These are phyloP conservation scores for Coleophoma cylindrospora DNA, from an alignment of 2,329 filamentous ascomycete genomes.

Conservation along the genomic window DNA sequence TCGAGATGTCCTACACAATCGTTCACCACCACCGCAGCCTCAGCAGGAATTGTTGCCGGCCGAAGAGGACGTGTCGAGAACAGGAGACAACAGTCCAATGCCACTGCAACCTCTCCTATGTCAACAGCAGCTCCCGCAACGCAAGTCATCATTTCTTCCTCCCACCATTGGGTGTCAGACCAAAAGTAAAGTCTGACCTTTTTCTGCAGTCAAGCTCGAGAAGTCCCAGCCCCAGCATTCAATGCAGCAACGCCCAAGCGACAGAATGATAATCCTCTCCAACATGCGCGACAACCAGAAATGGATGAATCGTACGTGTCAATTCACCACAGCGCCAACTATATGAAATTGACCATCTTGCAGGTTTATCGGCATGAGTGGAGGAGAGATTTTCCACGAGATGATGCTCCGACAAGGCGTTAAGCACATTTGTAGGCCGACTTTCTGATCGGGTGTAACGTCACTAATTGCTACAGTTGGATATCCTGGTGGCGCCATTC, in stretches of 20 bases:
- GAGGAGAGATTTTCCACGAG: slow-evolving; percentile 96
- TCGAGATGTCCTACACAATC: slow-evolving; percentile 23
- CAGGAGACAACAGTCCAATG: slow-evolving; percentile 45
- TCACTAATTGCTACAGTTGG: slow-evolving; percentile 48
- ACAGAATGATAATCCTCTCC: slow-evolving; percentile 54
- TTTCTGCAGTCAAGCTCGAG: slow-evolving; percentile 44
- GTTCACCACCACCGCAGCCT: slow-evolving; percentile 38
- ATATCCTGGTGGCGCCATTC: slow-evolving; percentile 92
- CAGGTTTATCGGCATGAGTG: slow-evolving; percentile 89
- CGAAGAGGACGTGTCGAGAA: slow-evolving; percentile 34
- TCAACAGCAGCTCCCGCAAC: slow-evolving; percentile 26
- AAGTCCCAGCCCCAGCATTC: slow-evolving; percentile 59
- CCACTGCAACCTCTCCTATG: slow-evolving; percentile 27
- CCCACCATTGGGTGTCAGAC: too few relatives aligned
- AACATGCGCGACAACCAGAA: slow-evolving; percentile 59
- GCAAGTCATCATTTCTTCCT: slow-evolving; percentile 10
- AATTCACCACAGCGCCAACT: slow-evolving; percentile 10
- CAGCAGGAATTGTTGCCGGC: slow-evolving; percentile 17
- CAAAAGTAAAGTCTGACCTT: too few relatives aligned
- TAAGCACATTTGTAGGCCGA: slow-evolving; percentile 83
- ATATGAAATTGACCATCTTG: slow-evolving; percentile 7
- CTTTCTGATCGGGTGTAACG: too few relatives aligned
- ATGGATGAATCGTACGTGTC: slow-evolving; percentile 75
- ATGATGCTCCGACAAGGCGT: slow-evolving; percentile 95
- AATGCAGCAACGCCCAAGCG: slow-evolving; percentile 38